phyloP scores from a whole-genome alignment of 495 filamentous ascomycete species.

The Penicillium argentinense region DNA sequence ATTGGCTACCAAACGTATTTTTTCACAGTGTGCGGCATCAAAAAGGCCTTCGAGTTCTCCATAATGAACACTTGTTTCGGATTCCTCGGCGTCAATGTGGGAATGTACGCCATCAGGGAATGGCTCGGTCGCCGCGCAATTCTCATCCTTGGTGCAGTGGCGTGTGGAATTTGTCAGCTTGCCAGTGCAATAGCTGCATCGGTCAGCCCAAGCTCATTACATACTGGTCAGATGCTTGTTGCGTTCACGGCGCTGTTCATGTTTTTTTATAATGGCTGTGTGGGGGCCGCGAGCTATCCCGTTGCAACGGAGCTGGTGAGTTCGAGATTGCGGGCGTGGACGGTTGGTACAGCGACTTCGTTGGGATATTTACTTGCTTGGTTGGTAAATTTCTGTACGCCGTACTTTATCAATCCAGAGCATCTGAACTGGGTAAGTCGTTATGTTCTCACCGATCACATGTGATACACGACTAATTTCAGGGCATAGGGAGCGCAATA shows the following conservation, averaged over 20 bases:
- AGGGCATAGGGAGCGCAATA: slow-evolving; percentile 44
- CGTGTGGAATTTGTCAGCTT: slow-evolving; percentile 55
- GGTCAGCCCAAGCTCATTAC: slow-evolving; percentile 11
- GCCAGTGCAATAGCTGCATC: slow-evolving; percentile 41
- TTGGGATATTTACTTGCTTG: slow-evolving; percentile 48
- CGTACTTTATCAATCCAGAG: slow-evolving; percentile 62
- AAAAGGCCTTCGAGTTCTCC: slow-evolving; percentile 56
- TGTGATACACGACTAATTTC: too few relatives aligned
- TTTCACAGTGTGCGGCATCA: slow-evolving; percentile 60
- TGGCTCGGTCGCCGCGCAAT: slow-evolving; percentile 55
- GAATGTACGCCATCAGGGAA: slow-evolving; percentile 51
- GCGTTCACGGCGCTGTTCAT: slow-evolving; percentile 17
- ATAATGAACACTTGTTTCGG: slow-evolving; percentile 57
- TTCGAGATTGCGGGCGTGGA: slow-evolving; percentile 50
- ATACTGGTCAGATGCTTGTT: slow-evolving; percentile 14
- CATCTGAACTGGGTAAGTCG: slow-evolving; percentile 50
- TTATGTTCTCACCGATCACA: too few relatives aligned
- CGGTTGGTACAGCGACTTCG: slow-evolving; percentile 48
- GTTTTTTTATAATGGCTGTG: slow-evolving; percentile 17
- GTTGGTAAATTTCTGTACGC: slow-evolving; percentile 52
- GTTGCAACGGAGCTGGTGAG: slow-evolving; percentile 45
- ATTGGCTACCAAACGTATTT: slow-evolving; percentile 66
- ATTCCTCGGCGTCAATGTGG: slow-evolving; percentile 54
- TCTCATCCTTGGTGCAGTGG: slow-evolving; percentile 47
- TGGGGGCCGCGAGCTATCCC: slow-evolving; percentile 39